Percentiles rank a stretch among this genome's conserved stretches.
phyloP scores from a whole-genome alignment of 352 stramenopile species.

The Phytophthora pinifolia region DNA sequence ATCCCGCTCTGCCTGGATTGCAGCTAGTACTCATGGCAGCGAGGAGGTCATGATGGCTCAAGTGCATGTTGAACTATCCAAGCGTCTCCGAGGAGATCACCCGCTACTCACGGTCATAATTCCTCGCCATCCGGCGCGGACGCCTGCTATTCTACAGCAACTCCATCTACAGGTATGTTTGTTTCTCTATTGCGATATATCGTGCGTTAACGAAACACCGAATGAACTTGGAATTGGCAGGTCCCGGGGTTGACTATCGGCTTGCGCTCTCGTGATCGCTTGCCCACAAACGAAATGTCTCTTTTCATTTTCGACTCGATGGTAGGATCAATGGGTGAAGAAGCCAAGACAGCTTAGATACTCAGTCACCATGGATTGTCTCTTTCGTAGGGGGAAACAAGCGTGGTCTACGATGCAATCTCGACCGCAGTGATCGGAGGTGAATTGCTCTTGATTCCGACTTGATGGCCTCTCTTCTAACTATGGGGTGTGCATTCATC shows the following conservation, averaged over 20 bases:
- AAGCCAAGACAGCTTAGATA: background rate
- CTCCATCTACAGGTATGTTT: constrained; percentile 34
- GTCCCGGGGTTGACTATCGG: constrained; percentile 40
- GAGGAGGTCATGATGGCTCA: constrained; percentile 54
- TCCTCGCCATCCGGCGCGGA: constrained; percentile 58
- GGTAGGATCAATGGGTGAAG: constrained; percentile 25
- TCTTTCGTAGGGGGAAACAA: constrained; percentile 55
- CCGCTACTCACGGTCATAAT: constrained; percentile 54
- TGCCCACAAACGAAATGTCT: constrained; percentile 30
- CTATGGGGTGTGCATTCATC: background rate
- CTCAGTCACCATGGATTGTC: too few species aligned
- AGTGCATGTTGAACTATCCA: constrained; percentile 35
- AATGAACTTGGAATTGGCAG: constrained; percentile 20
- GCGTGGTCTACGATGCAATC: constrained; percentile 48
- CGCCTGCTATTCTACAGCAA: constrained; percentile 32
- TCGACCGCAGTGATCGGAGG: constrained; percentile 65
- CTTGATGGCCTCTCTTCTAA: background rate
- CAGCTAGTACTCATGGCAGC: constrained; percentile 66
- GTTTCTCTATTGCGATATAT: background rate
- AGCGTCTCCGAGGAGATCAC: constrained; percentile 1
- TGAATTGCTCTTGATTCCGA: constrained; percentile 12
- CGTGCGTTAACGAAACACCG: background rate
- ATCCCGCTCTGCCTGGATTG: constrained; percentile 44
- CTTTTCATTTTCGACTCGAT: constrained; percentile 75
- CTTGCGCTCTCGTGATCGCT: constrained; percentile 33